Base-by-base conservation (phyloP, 352 stramenopile genomes). In the Globisporangium spinosum region DNA sequence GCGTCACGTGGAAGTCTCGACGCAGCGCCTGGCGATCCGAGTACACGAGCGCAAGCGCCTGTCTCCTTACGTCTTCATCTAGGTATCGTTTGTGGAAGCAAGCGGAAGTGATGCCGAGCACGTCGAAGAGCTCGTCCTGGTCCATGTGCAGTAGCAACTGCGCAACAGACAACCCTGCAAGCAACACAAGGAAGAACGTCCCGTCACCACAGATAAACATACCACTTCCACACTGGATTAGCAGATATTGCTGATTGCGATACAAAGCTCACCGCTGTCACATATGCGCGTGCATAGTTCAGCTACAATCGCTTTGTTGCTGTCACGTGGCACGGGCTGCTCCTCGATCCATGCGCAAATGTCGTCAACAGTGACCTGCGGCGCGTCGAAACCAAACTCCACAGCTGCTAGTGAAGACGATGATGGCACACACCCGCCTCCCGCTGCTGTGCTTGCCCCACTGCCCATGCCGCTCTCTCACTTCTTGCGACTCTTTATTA, bases 1-100 rank as follows among this genome's bases (percentile, higher is more conserved):
- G 74, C 27, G 80, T 74, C n/a, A 91, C 81, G 55, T 61, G 61
- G 53, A 89, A 71, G 29, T 71, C 66, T 29, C 53, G 43, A 9
- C 74, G 69, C 34, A 80, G 49, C 6, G 66, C 70, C 12, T 75
- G 59, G 3, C 72, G 74, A 20, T 72, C 74, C n/a, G 51, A 47
- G 5, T 58, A 72, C 5, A 80, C 53, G 9, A 80, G 56, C 2
- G 64, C 63, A 0, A 72, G 57, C 0, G 55, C 63, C 10, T 70
- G 65, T 22, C 67, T 77, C 0, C 51, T 54, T 1, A 69, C 40
- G 0, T 68, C 69, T 38, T 65, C 64, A 1, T 63, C 9, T 67
- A 17, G 1, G 20, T 10, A 4, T 32, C 22, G 62, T 12, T 34
- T 22, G 15, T 58, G 65, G 10, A 55, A 54, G n/a, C 27, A 56